These are phyloP conservation scores for Populus pruinosa DNA, from an alignment of 345 rosid genomes.

Conservation along the genomic window DNA sequence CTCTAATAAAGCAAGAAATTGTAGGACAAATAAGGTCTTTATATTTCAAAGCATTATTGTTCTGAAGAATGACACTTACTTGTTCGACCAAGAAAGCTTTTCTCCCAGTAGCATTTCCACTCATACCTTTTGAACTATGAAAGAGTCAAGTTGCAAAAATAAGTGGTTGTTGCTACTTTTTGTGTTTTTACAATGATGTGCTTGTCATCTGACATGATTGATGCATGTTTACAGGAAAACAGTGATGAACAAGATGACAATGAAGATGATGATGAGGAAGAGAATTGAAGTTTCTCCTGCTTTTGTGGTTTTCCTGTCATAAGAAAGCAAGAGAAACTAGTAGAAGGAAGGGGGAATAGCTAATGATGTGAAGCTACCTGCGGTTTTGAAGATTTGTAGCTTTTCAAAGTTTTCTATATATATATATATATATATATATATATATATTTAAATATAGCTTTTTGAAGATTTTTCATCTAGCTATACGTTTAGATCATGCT, in stretches of 20 bases:
- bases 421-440: no score
- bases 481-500: background rate
- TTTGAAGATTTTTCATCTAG: background rate
- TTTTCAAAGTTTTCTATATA: background rate
- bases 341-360: background rate
- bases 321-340: background rate
- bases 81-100: no score
- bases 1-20: no score
- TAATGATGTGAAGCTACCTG: background rate
- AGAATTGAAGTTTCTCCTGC: conserved; percentile 1
- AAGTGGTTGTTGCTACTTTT: background rate
- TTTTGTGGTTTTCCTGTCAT: background rate
- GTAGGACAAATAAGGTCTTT: no score
- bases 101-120: background rate
- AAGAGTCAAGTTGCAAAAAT: background rate
- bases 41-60: no score
- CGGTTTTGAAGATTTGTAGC: background rate
- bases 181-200: background rate
- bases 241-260: conserved; percentile 8
- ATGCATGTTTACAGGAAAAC: conserved; percentile 7
- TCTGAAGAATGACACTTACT: no score
- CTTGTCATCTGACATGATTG: background rate
- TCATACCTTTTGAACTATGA: background rate
- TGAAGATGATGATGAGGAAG: conserved; percentile 9
- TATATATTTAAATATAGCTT: no score